Evolutionary conservation across 768 basidiomycete species (phyloP).

Genomic region (Lanmaoa rubissima): DNA sequence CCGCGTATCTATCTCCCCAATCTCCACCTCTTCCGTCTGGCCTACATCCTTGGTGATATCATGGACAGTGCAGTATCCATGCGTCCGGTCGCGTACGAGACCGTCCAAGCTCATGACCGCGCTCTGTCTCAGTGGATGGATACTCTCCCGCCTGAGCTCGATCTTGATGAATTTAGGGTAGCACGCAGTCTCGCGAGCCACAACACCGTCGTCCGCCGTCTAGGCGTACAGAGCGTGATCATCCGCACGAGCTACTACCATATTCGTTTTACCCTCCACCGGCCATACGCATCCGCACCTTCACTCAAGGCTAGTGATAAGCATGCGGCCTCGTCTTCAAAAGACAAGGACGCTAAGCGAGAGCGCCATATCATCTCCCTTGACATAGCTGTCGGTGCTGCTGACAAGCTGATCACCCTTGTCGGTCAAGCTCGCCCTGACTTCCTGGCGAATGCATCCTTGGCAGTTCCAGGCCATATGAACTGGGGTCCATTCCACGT

Average conservation of each 20-base stretch:
- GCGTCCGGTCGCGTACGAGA: constrained; percentile 75
- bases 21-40: constrained; percentile 72
- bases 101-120: constrained; percentile 68
- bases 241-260: constrained; percentile 76
- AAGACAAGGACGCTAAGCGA: constrained; percentile 28
- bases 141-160: constrained; percentile 67
- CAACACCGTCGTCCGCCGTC: constrained; percentile 55
- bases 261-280: constrained; percentile 81
- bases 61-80: constrained; percentile 83
- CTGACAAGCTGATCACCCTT: constrained; percentile 76
- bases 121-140: constrained; percentile 75
- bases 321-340: constrained; percentile 28
- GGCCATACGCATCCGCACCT: constrained; percentile 58
- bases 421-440: constrained; percentile 75
- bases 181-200: constrained; percentile 69
- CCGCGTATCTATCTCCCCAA: constrained; percentile 75
- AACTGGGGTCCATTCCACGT: constrained; percentile 82
- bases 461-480: constrained; percentile 79
- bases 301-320: constrained; percentile 27
- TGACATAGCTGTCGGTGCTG: constrained; percentile 72
- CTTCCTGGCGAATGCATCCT: constrained; percentile 63
- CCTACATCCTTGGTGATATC: constrained; percentile 78
- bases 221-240: constrained; percentile 80
- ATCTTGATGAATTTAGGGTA: constrained; percentile 73
- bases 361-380: constrained; percentile 56